A percentile compares a stretch with the other conserved stretches of the same genome.
phyloP scores from a whole-genome alignment of 352 stramenopile genomes.

The Phytophthora brassicae region DNA sequence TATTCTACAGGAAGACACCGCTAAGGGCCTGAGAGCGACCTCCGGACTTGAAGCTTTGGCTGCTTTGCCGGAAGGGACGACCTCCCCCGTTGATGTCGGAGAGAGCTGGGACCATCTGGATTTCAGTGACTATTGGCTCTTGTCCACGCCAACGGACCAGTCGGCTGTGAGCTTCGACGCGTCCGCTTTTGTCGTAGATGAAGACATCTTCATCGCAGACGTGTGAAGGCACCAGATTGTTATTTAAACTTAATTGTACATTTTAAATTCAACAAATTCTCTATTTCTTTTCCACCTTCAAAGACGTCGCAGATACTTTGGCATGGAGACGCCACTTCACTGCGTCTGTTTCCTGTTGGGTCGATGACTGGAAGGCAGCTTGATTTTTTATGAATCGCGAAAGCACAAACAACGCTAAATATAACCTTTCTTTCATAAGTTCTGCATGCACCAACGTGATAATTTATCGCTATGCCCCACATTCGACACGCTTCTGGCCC shows the following conservation, averaged over 20 bases:
- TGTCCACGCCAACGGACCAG: constrained; percentile 15
- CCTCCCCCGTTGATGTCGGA: constrained; percentile 42
- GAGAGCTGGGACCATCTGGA: constrained; percentile 37
- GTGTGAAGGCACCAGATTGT: constrained; percentile 28
- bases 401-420: too few species aligned
- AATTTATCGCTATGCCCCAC: too few species aligned
- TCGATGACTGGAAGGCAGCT: too few species aligned
- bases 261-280: constrained; percentile 16
- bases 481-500: constrained; percentile 36
- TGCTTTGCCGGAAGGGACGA: constrained; percentile 28
- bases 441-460: too few species aligned
- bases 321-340: too few species aligned
- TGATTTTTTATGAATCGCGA: too few species aligned
- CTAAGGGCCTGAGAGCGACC: constrained; percentile 24
- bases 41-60: constrained; percentile 17
- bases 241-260: constrained; percentile 43
- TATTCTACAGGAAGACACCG: constrained; percentile 15
- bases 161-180: constrained; percentile 23
- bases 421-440: not conserved
- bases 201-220: constrained; percentile 37
- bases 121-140: constrained; percentile 33
- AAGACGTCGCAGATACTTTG: not conserved
- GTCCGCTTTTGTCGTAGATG: constrained; percentile 25
- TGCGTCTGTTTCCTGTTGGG: too few species aligned
- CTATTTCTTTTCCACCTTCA: not conserved